Evolutionary conservation across 1,284 basidiomycete genomes (phyloP).

Genomic region (Caloboletus firmus): DNA sequence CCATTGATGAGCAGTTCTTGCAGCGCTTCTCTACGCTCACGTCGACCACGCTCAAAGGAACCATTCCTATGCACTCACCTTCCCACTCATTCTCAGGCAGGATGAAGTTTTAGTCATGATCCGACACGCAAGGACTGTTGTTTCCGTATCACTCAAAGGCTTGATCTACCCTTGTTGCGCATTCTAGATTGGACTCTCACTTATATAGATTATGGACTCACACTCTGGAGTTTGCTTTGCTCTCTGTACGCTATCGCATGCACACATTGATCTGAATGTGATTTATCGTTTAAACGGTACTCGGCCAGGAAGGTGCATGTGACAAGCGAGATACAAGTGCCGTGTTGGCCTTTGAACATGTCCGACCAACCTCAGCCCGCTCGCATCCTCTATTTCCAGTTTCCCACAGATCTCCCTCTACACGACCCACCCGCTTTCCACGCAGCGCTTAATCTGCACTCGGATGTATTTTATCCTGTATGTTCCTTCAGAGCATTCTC

Average conservation of each 20-base stretch:
- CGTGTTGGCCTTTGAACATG: too few species aligned
- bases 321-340: too few species aligned
- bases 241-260: slow-evolving; percentile 28
- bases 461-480: slow-evolving; percentile 12
- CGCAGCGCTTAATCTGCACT: background rate
- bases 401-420: slow-evolving; percentile 48
- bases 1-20: slow-evolving; percentile 56
- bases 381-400: slow-evolving; percentile 47
- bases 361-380: too few species aligned
- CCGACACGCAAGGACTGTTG: slow-evolving; percentile 2
- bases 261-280: slow-evolving; percentile 17
- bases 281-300: slow-evolving; percentile 10
- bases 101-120: slow-evolving; percentile 22
- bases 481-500: background rate
- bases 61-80: slow-evolving; percentile 13
- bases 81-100: slow-evolving; percentile 33
- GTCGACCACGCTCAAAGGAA: slow-evolving; percentile 22
- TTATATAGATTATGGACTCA: slow-evolving; percentile 35
- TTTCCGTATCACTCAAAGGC: slow-evolving; percentile 8
- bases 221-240: slow-evolving; percentile 24
- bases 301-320: slow-evolving; percentile 5
- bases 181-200: slow-evolving; percentile 27
- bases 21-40: slow-evolving; percentile 46
- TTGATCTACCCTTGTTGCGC: slow-evolving; percentile 11
- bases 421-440: slow-evolving; percentile 12